Evolutionary conservation across 805 yeast genomes (phyloP), one percentile per base, ranked within the genome.

Genomic region (Sungouiozyma ichnusensis): DNA sequence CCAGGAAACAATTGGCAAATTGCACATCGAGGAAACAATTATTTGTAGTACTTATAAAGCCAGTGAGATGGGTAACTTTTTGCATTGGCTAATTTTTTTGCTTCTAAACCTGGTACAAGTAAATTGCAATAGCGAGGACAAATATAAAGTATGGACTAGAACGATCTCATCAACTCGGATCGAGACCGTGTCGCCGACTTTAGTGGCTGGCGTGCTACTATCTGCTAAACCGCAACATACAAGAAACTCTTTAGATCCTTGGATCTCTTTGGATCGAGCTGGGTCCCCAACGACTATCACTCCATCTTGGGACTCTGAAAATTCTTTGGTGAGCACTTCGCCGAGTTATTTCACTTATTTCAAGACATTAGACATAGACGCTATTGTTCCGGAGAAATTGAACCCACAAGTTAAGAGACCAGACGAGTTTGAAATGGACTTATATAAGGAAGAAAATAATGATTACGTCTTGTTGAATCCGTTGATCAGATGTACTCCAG

Each of bases 401-500:
- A 24, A 24, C 11, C 9, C 29, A 24, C 29, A 24, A 11, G 29
- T 24, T 24, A 24, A 1, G 79, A 69, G 29, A 24, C 29, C 29
- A 48, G 80, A 77, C 27, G 54, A 65, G 1, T 74, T 72, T 52
- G 71, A 66, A 41, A 84, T 84, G 48, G 76, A 73, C 33, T 53
- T 60, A 16, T 70, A 57, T 51, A 56, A 72, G 16, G 77, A 74
- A 3, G 94, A 85, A 59, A 90, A 83, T 58, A 69, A 70, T 13
- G 75, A 82, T 0, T 79, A 83, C 53, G 79, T 76, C 20, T 63
- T 70, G 17, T 67, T 85, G 57, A 81, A 79, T 54, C 95, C 95
- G 0, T 60, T 86, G 38, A 72, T 84, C 54, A 72, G 95, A 62
- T 85, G 95, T 64, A 82, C 85, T 3, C 95, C 95, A 1, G 81